Evolutionary conservation across 2,329 filamentous ascomycete genomes (phyloP).

Genomic region (Trichophyton simii): DNA sequence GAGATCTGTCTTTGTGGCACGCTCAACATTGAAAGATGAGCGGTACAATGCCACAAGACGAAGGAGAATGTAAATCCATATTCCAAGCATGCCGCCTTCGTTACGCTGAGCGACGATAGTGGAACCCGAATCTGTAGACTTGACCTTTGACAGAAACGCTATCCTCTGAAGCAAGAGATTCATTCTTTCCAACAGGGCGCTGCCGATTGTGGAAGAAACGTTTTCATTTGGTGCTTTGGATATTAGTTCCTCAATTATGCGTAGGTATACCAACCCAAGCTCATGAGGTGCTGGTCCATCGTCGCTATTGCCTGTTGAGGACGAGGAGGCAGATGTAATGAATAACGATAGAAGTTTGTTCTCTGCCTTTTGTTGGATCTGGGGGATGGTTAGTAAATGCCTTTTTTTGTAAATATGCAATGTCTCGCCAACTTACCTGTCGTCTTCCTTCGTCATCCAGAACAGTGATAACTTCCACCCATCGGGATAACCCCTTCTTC

Average conservation of each 20-base stretch:
- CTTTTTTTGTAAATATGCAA: not conserved
- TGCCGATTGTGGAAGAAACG: constrained; percentile 19
- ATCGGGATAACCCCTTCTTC: constrained; percentile 24
- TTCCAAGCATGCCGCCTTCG: constrained; percentile 19
- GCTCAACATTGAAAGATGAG: constrained; percentile 21
- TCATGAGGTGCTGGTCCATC: constrained; percentile 16
- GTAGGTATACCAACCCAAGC: constrained; percentile 26
- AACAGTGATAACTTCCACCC: constrained; percentile 28
- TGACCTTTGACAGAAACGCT: constrained; percentile 20
- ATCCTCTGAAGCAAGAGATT: constrained; percentile 28
- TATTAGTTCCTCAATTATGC: constrained; percentile 29
- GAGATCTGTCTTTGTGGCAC: constrained; percentile 16
- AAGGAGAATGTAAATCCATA: constrained; percentile 32
- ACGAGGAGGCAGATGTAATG: constrained; percentile 11
- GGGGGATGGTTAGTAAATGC: constrained; percentile 9
- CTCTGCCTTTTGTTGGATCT: constrained; percentile 32
- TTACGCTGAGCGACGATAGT: constrained; percentile 11
- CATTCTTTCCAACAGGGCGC: constrained; percentile 30
- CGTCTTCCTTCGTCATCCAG: constrained; percentile 28
- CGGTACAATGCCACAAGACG: constrained; percentile 31
- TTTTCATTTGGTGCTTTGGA: constrained; percentile 27
- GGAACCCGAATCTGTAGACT: constrained; percentile 13
- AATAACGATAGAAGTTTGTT: constrained; percentile 28
- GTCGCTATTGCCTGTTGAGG: constrained; percentile 6
- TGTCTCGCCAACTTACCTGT: constrained; percentile 17